A percentile compares a stretch with the other conserved stretches of the same genome.
These are phyloP conservation scores for Cupressus sempervirens DNA, from an alignment of 75 land plant species.

Conservation along the genomic window DNA sequence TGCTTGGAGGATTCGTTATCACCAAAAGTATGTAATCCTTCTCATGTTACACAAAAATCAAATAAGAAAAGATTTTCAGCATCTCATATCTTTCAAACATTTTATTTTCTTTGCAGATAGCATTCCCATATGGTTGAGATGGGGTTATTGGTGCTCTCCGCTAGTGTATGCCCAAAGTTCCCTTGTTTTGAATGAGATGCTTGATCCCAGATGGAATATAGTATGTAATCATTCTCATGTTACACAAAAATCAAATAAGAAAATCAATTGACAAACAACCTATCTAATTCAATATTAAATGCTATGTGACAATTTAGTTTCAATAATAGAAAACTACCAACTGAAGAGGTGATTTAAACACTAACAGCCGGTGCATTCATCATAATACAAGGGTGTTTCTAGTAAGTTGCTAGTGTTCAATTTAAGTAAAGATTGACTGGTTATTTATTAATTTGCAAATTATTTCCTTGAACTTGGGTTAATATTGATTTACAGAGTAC, in stretches of 20 bases:
- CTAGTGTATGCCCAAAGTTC: conserved; percentile 23
- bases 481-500: conserved; percentile 7
- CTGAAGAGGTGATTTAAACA: not conserved
- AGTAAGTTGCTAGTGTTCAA: too few species aligned
- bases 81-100: not conserved
- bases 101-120: conserved; percentile 7
- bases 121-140: conserved; percentile 35
- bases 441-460: not conserved
- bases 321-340: not conserved
- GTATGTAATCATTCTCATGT: too few species aligned
- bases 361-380: too few species aligned
- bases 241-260: too few species aligned
- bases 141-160: conserved; percentile 46
- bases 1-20: conserved; percentile 54
- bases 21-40: conserved; percentile 31
- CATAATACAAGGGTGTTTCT: too few species aligned
- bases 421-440: not conserved
- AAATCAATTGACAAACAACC: not conserved
- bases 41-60: not conserved
- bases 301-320: not conserved
- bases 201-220: conserved; percentile 33
- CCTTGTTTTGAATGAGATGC: conserved; percentile 29
- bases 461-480: not conserved
- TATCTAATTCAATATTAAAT: not conserved
- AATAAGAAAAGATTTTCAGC: not conserved